Conservation (phyloP, 192 early-diverging fungal genomes). For the Spizellomyces sp. region DNA sequence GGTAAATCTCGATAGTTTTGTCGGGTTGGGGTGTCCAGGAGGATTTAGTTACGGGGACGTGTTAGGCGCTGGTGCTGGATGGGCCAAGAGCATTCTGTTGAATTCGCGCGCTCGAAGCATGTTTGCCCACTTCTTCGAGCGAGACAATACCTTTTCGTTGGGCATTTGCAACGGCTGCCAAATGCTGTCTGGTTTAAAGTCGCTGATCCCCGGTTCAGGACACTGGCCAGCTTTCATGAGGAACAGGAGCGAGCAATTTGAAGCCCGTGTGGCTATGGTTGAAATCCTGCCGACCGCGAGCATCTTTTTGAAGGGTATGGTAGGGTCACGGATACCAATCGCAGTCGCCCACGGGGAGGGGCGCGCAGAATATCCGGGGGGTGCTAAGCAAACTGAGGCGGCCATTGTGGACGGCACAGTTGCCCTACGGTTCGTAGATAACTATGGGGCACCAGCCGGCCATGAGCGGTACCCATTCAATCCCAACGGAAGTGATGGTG, state of each 20-base stretch:
- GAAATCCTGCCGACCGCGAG: constrained; percentile 50
- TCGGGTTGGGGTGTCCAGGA: constrained; percentile 91
- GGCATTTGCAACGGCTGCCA: constrained; percentile 99
- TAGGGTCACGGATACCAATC: constrained; percentile 86
- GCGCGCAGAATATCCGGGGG: constrained; percentile 73
- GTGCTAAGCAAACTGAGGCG: constrained; percentile 41
- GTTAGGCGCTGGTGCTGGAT: constrained; percentile 96
- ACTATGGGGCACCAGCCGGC: constrained; percentile 62
- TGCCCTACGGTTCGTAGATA: constrained; percentile 82
- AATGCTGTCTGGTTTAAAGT: constrained; percentile 87
- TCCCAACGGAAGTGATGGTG: constrained; percentile 90
- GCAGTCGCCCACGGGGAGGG: constrained; percentile 99
- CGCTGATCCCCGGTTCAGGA: constrained; percentile 84
- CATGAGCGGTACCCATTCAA: constrained; percentile 92
- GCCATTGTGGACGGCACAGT: constrained; percentile 52
- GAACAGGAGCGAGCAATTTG: constrained; percentile 95
- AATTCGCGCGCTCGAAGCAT: constrained; percentile 69
- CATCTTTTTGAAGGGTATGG: constrained; percentile 93
- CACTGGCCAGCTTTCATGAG: constrained; percentile 91
- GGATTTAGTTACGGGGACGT: constrained; percentile 99
- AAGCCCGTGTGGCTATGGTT: constrained; percentile 84
- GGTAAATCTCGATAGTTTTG: constrained; percentile 66
- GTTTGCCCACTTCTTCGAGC: constrained; percentile 80
- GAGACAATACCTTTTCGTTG: constrained; percentile 89
- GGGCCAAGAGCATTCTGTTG: constrained; percentile 91